A percentile compares a stretch with the other conserved stretches of the same genome.
These are phyloP conservation scores for Kazachstania viticola DNA, from an alignment of 805 yeast genomes.

Conservation along the genomic window DNA sequence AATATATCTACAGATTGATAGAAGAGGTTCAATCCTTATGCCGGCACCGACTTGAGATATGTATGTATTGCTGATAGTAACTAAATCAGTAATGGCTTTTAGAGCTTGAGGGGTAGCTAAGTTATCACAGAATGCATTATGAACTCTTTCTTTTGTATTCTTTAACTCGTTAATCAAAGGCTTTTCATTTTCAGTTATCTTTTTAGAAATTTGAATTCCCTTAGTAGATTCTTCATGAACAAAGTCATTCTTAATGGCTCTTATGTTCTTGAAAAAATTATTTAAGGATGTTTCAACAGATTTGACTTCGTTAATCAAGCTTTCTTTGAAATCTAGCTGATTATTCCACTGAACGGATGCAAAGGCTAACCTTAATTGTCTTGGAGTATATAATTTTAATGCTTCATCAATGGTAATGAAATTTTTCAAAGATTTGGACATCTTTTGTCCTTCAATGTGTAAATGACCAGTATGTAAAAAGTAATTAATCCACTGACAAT, in stretches of 20 bases:
- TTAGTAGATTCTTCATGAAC: constrained; percentile 32
- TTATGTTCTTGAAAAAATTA: constrained; percentile 78
- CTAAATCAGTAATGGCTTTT: constrained; percentile 52
- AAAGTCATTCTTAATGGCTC: constrained; percentile 67
- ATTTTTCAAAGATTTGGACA: constrained; percentile 91
- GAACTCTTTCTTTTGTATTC: constrained; percentile 46
- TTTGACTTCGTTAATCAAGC: constrained; percentile 64
- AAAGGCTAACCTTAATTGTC: constrained; percentile 86
- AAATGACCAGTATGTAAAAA: constrained; percentile 95
- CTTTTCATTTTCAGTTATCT: constrained; percentile 44
- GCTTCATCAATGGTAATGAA: constrained; percentile 94
- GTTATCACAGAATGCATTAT: constrained; percentile 80
- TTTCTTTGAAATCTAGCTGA: constrained; percentile 83
- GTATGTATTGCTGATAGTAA: constrained; percentile 63
- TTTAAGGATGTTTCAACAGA: constrained; percentile 61
- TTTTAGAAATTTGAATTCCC: constrained; percentile 47
- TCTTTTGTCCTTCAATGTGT: constrained; percentile 96
- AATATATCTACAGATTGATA: constrained; percentile 55
- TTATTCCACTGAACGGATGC: constrained; percentile 88
- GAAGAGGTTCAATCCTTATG: constrained; percentile 52
- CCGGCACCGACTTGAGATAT: constrained; percentile 42
- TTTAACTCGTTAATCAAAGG: constrained; percentile 40
- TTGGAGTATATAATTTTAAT: constrained; percentile 49
- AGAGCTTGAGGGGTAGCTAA: constrained; percentile 69
- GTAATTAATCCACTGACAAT: constrained; percentile 92